These are phyloP conservation scores for Boletus rubroflammeus DNA, from an alignment of 768 basidiomycete genomes.

Conservation along the genomic window DNA sequence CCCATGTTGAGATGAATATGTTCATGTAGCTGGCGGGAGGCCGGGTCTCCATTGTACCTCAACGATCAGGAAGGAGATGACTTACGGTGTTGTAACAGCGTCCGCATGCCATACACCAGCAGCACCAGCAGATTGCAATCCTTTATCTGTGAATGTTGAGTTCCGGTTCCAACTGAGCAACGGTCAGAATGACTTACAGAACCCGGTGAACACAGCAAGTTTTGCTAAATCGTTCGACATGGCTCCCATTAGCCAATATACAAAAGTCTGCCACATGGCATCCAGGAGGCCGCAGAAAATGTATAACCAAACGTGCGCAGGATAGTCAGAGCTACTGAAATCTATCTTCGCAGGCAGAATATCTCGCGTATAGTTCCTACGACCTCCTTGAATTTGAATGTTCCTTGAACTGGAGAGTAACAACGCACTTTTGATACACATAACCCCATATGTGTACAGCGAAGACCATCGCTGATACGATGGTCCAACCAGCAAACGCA, in stretches of 20 bases:
- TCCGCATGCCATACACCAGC: slow-evolving; percentile 73
- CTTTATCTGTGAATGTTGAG: slow-evolving; percentile 50
- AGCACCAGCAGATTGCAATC: slow-evolving; percentile 72
- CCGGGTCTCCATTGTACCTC: background rate
- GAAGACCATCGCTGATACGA: slow-evolving; percentile 63
- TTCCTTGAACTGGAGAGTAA: background rate
- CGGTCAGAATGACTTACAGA: slow-evolving; percentile 52
- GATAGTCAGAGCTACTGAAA: slow-evolving; percentile 52
- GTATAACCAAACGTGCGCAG: slow-evolving; percentile 56
- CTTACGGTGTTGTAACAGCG: slow-evolving; percentile 58
- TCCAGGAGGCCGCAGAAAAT: slow-evolving; percentile 75
- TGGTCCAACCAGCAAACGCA: slow-evolving; percentile 65
- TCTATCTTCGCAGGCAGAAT: slow-evolving; percentile 54
- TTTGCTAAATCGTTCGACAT: slow-evolving; percentile 82
- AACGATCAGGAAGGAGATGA: slow-evolving; percentile 5
- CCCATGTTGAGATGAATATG: slow-evolving; percentile 73
- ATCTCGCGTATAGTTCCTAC: slow-evolving; percentile 57
- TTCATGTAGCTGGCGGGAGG: slow-evolving; percentile 51
- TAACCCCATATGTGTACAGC: slow-evolving; percentile 73
- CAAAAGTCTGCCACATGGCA: slow-evolving; percentile 81
- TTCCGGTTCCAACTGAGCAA: background rate
- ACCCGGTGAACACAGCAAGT: slow-evolving; percentile 76
- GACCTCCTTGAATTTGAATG: background rate
- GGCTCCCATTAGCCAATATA: slow-evolving; percentile 81
- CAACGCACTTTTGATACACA: slow-evolving; percentile 65